These are phyloP conservation scores for Boletus tomentosulus DNA, from an alignment of 768 basidiomycete species.

Conservation along the genomic window DNA sequence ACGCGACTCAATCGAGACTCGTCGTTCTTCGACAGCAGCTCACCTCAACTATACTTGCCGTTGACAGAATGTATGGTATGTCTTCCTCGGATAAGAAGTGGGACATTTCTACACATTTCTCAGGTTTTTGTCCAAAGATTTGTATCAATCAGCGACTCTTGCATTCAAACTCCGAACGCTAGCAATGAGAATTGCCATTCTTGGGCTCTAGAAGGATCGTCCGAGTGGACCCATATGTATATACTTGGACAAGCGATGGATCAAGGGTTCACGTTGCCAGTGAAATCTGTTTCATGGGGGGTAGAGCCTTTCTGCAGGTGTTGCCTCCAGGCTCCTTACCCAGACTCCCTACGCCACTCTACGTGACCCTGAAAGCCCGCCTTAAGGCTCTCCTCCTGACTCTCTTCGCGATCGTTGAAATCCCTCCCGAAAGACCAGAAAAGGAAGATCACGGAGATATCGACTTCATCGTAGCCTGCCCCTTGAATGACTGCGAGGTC, in stretches of 20 bases:
- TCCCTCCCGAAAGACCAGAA: slow-evolving; percentile 61
- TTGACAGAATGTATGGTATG: neutral
- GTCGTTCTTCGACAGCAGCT: no score
- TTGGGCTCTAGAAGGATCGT: slow-evolving; percentile 12
- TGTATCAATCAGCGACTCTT: neutral
- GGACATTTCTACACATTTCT: no score
- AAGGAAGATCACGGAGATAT: slow-evolving; percentile 67
- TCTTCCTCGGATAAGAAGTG: neutral
- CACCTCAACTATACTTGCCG: no score
- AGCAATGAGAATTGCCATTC: slow-evolving; percentile 5
- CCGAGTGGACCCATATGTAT: slow-evolving; percentile 1
- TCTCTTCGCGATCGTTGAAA: slow-evolving; percentile 48
- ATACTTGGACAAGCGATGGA: neutral
- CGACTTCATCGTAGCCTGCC: slow-evolving; percentile 59
- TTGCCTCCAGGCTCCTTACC: slow-evolving; percentile 49
- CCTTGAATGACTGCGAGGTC: slow-evolving; percentile 25
- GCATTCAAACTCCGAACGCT: neutral
- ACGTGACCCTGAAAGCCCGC: slow-evolving; percentile 46
- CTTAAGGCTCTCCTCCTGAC: slow-evolving; percentile 38
- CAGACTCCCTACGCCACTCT: slow-evolving; percentile 55
- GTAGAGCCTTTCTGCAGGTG: slow-evolving; percentile 55
- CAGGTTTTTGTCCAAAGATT: neutral
- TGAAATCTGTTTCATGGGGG: slow-evolving; percentile 48
- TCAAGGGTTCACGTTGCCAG: neutral
- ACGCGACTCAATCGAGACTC: neutral